Conservation (phyloP, 495 filamentous ascomycete genomes). For the Tuber umbilicatum region DNA sequence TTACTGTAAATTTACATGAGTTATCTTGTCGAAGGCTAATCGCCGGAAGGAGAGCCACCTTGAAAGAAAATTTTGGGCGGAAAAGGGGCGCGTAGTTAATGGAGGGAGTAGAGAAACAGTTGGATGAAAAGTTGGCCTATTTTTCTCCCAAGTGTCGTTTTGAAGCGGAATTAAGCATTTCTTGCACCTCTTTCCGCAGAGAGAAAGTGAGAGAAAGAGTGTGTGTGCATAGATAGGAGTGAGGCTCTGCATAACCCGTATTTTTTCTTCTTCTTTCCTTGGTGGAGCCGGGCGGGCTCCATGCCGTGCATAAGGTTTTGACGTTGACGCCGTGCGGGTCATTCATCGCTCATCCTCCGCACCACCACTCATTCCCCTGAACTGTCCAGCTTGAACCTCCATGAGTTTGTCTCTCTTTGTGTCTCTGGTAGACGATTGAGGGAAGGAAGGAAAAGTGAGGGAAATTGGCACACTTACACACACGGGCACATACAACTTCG, state of each 20-base stretch:
- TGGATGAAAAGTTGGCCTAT: background rate
- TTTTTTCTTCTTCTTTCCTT: background rate
- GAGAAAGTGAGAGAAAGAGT: background rate
- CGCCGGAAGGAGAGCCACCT: background rate
- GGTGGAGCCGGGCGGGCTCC: background rate
- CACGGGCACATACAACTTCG: background rate
- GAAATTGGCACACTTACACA: background rate
- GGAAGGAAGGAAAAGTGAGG: slow-evolving; percentile 6
- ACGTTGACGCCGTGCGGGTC: background rate
- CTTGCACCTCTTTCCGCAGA: background rate
- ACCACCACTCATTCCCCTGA: background rate
- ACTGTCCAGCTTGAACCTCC: background rate
- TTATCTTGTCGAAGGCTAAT: background rate
- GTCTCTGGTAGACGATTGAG: slow-evolving; percentile 4
- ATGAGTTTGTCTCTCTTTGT: slow-evolving; percentile 3
- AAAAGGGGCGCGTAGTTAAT: background rate
- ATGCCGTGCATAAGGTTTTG: background rate
- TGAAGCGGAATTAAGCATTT: background rate
- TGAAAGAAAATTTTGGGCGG: background rate
- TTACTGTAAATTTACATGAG: background rate
- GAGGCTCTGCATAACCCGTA: background rate
- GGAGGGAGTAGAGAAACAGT: background rate
- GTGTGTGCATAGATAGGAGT: background rate
- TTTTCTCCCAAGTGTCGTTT: background rate
- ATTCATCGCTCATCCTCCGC: background rate